Evolutionary conservation across 768 basidiomycete species (phyloP), one percentile per base, ranked within the genome.

Genomic region (Cantharellus cinnabarinus): DNA sequence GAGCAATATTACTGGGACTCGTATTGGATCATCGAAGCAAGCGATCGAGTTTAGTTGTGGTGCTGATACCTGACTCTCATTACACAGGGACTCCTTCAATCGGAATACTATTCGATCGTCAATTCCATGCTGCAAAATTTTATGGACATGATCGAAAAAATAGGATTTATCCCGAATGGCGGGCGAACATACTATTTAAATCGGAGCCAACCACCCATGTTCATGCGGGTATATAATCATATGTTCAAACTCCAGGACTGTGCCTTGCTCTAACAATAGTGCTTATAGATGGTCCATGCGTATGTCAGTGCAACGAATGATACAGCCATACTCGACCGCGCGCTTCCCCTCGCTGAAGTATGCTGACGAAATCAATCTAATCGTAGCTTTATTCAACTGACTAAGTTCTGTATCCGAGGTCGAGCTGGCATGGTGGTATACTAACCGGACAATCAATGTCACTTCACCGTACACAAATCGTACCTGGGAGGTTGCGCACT

Each of bases 81-180:
- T 48, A 10, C 10, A 10, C 81, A 89, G 64, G 93, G 93, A 42
- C 73, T 95, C n/a, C 71, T 97, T 39, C 73, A 83, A 66, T 89
- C 86, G 2, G 77, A 84, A 63, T 75, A 94, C 10, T 82, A 78
- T 64, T 73, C 74, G 58, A 75, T 86, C 58, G 84, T 77, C 60
- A 85, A 85, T 62, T 79, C 74, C 5, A 86, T 89, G 0, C 72
- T 95, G 41, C 80, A 87, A 62, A 94, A 95, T 71, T 95, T 95
- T 66, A 91, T 95, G 89, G 91, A 97, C 65, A 82, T 94, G 67
- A 72, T 97, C 52, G 79, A 84, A 42, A 67, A 68, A 34, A 79
- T 86, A 64, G 93, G 91, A 0, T 97, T 94, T 71, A 83, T 97
- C 62, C 93, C 91, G 2, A 97, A 95, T 65, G 93, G 93, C 4